Evolutionary conservation across 495 filamentous ascomycete species (phyloP), one percentile per base, ranked within the genome.

Genomic region (Trichocladium antarcticum): DNA sequence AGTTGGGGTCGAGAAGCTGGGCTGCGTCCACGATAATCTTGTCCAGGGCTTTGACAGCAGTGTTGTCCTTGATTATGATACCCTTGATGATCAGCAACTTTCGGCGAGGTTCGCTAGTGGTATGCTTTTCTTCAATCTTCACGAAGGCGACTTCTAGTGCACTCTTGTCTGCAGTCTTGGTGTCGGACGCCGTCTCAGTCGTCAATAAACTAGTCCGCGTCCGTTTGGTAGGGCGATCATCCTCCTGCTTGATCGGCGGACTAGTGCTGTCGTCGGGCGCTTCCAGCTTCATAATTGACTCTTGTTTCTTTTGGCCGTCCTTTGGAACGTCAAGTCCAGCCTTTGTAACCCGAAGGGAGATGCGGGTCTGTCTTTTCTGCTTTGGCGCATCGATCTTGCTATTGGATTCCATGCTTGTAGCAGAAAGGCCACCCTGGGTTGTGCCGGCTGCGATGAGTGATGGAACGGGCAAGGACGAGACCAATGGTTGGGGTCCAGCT

Each of bases 1-100:
- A 59, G 37, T 59, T 42, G 0, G 60, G 60, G 16, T 63, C 45
- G 14, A 54, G 54, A 21, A 54, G 32, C 22, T 50, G 44, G 1
- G 43, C 43, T 5, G 55, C 42, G 20, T 56, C 49, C 10, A 53
- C 43, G 1, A 22, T 21, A 16, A 61, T 53, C 20, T 53, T 57
- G 28, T 21, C 34, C 1, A 31, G 27, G n/a, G 6, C 10, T 12
- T 47, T 58, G 10, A 21, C 12, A 6, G 37, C 35, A 4, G 44
- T 12, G 22, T 34, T 24, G 31, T 51, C 29, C 21, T 37, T 45
- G 24, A 60, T 17, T 3, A 22, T 31, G 42, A 57, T 31, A 2
- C 54, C 54, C 40, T 16, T 51, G 51, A 56, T 47, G 12, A 51
- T 49, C 21, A 45, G 19, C 10, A 50, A 31, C 27, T 41, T 47